phyloP scores from a whole-genome alignment of 2,329 filamentous ascomycete genomes.

The Scedosporium aurantiacum region DNA sequence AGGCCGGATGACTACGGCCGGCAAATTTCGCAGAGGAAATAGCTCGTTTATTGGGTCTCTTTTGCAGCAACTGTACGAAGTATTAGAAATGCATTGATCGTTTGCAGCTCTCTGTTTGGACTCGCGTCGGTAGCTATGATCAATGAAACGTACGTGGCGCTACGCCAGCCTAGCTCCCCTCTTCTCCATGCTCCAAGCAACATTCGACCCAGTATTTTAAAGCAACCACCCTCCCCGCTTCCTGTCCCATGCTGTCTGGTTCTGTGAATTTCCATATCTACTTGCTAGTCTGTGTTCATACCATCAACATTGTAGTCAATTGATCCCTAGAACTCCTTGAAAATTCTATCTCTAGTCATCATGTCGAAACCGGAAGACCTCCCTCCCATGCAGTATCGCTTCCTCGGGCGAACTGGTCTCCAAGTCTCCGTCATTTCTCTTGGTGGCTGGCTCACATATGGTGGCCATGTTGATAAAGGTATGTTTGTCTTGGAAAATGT shows the following conservation, averaged over 20 bases:
- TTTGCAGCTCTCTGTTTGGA: background rate
- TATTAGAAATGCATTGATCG: background rate
- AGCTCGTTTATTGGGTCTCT: background rate
- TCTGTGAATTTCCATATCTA: background rate
- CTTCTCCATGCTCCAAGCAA: background rate
- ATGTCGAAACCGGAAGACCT: constrained; percentile 27
- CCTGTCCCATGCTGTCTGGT: too few relatives aligned
- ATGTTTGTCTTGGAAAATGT: constrained; percentile 12
- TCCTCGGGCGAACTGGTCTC: constrained; percentile 59
- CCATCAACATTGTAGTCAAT: background rate
- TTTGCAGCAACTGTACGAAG: background rate
- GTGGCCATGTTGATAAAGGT: constrained; percentile 60
- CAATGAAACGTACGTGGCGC: background rate
- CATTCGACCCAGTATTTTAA: background rate
- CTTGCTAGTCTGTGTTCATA: background rate
- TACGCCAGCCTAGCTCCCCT: background rate
- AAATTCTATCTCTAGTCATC: background rate
- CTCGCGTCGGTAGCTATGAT: background rate
- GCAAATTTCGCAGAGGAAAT: background rate
- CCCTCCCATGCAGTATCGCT: constrained; percentile 57
- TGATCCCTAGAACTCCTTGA: background rate
- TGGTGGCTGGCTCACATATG: constrained; percentile 64
- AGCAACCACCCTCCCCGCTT: background rate
- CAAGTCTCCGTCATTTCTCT: constrained; percentile 65
- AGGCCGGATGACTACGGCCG: background rate